Percentiles rank a stretch among this genome's conserved stretches.
Evolutionary conservation across 306 rosid species (phyloP).

Genomic region (Prinsepia uniflora): DNA sequence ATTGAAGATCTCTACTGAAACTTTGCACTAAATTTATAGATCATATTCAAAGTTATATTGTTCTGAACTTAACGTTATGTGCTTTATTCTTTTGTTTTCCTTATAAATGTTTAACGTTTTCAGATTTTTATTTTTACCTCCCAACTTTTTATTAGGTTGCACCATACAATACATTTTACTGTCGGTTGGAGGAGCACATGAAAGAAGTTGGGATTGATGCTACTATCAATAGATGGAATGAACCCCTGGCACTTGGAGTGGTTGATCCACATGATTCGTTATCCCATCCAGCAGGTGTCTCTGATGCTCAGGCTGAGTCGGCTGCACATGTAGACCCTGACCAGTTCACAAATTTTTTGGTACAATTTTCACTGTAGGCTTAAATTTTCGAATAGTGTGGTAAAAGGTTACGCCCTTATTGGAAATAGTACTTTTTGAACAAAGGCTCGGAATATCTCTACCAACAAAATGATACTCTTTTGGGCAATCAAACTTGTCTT

Average conservation of each 20-base stretch:
- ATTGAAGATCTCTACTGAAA: background rate
- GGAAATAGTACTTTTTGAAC: background rate
- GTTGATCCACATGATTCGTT: constrained; percentile 97
- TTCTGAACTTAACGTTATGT: background rate
- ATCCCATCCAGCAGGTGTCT: constrained; percentile 97
- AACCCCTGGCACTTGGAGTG: constrained; percentile 70
- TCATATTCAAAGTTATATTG: background rate
- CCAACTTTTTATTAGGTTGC: constrained; percentile 62
- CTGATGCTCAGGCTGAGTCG: constrained; percentile 87
- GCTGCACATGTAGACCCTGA: constrained; percentile 71
- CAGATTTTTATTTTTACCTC: background rate
- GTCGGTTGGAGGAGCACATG: constrained; percentile 85
- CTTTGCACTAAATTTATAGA: background rate
- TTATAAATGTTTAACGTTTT: constrained; percentile 9
- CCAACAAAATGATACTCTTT: background rate
- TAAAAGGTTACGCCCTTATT: background rate
- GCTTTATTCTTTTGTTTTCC: background rate
- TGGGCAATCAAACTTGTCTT: background rate
- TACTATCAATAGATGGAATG: constrained; percentile 75
- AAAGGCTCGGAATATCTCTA: background rate
- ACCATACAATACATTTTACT: constrained; percentile 87
- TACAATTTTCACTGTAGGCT: constrained; percentile 5
- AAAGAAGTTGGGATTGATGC: constrained; percentile 76
- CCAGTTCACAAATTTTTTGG: constrained; percentile 85
- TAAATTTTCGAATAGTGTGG: background rate